Base-by-base conservation (phyloP, 2,329 filamentous ascomycete species). In the Colletotrichum sp. region DNA sequence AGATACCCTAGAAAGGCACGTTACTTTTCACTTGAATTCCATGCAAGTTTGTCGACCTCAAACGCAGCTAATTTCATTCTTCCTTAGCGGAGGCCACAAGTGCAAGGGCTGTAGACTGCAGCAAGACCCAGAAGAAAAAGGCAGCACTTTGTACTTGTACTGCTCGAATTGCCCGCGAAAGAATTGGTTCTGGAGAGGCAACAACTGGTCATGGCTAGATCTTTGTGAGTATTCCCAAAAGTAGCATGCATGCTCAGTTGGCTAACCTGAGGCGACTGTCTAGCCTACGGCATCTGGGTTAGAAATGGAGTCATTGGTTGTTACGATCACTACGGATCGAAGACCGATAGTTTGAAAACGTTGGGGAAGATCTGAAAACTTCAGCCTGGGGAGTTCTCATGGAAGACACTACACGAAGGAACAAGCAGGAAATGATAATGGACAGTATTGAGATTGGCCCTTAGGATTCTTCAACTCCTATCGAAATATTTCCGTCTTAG, bases 41-140 rank as follows among this genome's bases (percentile, higher is more conserved):
- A 30, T 0, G 0, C 55, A 0, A 59, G 3, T 52, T 8, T 52
- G 10, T 5, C 10, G n/a, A 0, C n/a, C 0, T 5, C 0, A 13
- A 22, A 22, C n/a, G 10, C 10, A 22, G n/a, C 44, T 52, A 52
- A 52, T 1, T 1, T 0, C n/a, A 1, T 4, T 13, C n/a, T 52
- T 22, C 2, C 44, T 22, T 5, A 68, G 66, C 24, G 66, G 66
- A 15, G 36, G 30, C 2, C 32, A 28, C 3, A 60, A 60, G 2
- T 68, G 66, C 52, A 15, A 26, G 5, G 30, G 22, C 4, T 68
- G 66, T 6, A 26, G 10, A 26, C 4, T 68, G 3, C 12, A 10
- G 9, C 32, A 36, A 22, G 24, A 60, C 7, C 28, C 36, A 10
- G 10, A 68, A 12, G 22, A 24, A 15, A 34, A 22, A 44, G 66